phyloP scores from a whole-genome alignment of 768 basidiomycete genomes.

The Neoboletus magnificus region DNA sequence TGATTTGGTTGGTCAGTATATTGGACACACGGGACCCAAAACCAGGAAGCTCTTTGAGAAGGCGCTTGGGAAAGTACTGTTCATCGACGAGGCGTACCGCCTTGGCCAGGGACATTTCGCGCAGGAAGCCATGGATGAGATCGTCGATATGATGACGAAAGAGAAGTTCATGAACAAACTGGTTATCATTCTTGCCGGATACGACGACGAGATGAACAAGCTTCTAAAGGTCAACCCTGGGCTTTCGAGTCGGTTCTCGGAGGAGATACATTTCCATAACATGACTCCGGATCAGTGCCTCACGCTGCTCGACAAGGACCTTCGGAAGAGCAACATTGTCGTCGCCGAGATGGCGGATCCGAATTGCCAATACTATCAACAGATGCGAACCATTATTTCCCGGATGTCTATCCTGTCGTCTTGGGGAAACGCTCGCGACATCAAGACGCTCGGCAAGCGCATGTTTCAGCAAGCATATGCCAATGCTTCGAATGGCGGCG shows the following conservation, averaged over 20 bases:
- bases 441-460: conserved; percentile 44
- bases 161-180: conserved; percentile 55
- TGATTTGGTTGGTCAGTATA: conserved; percentile 65
- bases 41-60: conserved; percentile 57
- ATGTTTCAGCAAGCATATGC: conserved; percentile 14
- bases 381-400: conserved; percentile 25
- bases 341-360: conserved; percentile 32
- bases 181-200: conserved; percentile 67
- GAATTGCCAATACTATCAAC: conserved; percentile 1
- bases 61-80: conserved; percentile 64
- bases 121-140: conserved; percentile 69
- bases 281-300: conserved; percentile 50
- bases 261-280: conserved; percentile 53
- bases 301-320: conserved; percentile 44
- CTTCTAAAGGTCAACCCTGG: conserved; percentile 59
- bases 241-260: conserved; percentile 65
- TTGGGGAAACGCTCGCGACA: conserved; percentile 72
- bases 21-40: conserved; percentile 72
- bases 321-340: conserved; percentile 42
- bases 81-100: conserved; percentile 72
- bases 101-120: conserved; percentile 60
- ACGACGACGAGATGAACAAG: conserved; percentile 62
- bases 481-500: conserved; percentile 9
- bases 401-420: conserved; percentile 44
- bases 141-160: conserved; percentile 61